Evolutionary conservation across 129 eudicot species (phyloP).

Genomic region (Glebionis coronaria): DNA sequence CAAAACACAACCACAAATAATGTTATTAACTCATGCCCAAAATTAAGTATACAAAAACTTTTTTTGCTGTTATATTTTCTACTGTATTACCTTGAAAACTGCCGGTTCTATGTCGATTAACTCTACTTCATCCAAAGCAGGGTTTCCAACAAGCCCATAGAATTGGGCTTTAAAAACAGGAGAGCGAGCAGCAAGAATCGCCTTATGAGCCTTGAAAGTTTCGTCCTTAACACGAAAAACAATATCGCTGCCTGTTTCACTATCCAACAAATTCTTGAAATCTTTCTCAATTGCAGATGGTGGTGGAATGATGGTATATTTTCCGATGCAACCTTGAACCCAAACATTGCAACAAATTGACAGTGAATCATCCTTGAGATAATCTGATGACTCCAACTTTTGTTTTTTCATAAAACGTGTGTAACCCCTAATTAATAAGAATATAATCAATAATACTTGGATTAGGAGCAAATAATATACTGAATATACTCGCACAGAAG

Average conservation of each 20-base stretch:
- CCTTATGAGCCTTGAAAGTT: background rate
- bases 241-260: background rate
- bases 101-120: background rate
- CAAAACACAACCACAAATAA: constrained; percentile 13
- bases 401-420: background rate
- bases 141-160: background rate
- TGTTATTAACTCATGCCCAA: background rate
- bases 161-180: too few relatives aligned
- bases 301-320: background rate
- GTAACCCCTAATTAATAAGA: background rate
- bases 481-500: background rate
- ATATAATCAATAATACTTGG: background rate
- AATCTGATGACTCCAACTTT: background rate
- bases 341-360: background rate
- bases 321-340: background rate
- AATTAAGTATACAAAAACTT: background rate
- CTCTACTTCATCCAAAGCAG: background rate
- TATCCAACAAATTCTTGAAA: background rate
- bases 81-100: constrained; percentile 18
- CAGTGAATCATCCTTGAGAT: too few relatives aligned
- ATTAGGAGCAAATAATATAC: too few relatives aligned
- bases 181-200: background rate
- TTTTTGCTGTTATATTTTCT: background rate
- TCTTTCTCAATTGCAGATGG: background rate
- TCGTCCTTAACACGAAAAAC: background rate